These are phyloP conservation scores for Nakaseomyces kungkrabaensis DNA, from an alignment of 1,139 yeast species.

Conservation along the genomic window DNA sequence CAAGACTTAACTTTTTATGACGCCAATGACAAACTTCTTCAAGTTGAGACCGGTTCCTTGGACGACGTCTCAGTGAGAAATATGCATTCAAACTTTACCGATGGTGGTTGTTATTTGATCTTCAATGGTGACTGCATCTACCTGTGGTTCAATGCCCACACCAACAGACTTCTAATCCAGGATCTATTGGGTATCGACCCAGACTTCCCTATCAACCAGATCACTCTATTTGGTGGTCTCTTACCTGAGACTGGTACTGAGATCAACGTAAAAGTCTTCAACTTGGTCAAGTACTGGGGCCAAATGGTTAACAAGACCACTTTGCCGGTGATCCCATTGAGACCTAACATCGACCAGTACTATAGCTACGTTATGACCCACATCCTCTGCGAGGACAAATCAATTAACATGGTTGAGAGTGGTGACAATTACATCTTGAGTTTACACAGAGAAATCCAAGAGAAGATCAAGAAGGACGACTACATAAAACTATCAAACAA, in stretches of 20 bases:
- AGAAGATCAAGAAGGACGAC: constrained; percentile 38
- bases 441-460: constrained; percentile 51
- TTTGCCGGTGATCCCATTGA: constrained; percentile 22
- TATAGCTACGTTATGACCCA: constrained; percentile 32
- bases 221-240: constrained; percentile 20
- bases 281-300: constrained; percentile 37
- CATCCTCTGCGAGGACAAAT: constrained; percentile 65
- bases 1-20: constrained; percentile 42
- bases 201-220: constrained; percentile 40
- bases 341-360: constrained; percentile 27
- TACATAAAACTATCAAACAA: constrained; percentile 16
- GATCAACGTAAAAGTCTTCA: constrained; percentile 59
- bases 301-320: constrained; percentile 16
- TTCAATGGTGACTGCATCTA: constrained; percentile 58
- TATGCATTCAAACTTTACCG: constrained; percentile 17
- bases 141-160: constrained; percentile 65
- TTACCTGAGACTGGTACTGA: constrained; percentile 65
- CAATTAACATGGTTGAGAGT: constrained; percentile 41
- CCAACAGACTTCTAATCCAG: constrained; percentile 54
- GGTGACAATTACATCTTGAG: constrained; percentile 52
- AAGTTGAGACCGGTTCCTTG: constrained; percentile 31
- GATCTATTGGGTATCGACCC: constrained; percentile 69
- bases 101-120: constrained; percentile 68
- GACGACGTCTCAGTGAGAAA: constrained; percentile 33
- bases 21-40: constrained; percentile 39